Evolutionary conservation across 2,329 filamentous ascomycete genomes (phyloP), one percentile per base, ranked within the genome.

Genomic region (Diaporthe vexans): DNA sequence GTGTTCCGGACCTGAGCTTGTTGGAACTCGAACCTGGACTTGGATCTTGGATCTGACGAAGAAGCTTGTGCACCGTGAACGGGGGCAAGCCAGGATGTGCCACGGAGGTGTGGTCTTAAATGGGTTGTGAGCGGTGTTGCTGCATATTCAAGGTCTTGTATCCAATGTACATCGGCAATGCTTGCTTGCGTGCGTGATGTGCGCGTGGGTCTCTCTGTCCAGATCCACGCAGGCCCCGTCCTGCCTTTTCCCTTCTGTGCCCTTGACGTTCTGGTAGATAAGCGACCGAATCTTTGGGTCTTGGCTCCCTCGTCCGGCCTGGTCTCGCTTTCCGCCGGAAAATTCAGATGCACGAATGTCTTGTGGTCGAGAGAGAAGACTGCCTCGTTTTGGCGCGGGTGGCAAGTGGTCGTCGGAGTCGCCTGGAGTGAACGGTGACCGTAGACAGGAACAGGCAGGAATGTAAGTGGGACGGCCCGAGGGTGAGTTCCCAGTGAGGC

Each of bases 51-150:
- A 59, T n/a, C 21, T 35, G 40, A 51, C 37, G 70, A 43, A 46
- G 17, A 63, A 63, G 43, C 19, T 54, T 59, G 33, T 68, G 48
- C 48, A 54, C 63, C 48, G 46, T 17, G 33, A 63, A 43, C 19
- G 21, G 48, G 35, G n/a, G 43, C 43, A 46, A 70, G 33, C 67
- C 29, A 37, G 40, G 67, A 33, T 68, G 67, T 54, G 33, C 2
- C 57, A 72, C 70, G 57, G 46, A 63, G 70, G 70, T 56, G 46
- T 72, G 57, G 57, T 46, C 24, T 72, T 63, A 72, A 63, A 72
- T 56, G 43, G 29, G 48, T 8, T 40, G 57, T 17, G 70, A 72
- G 57, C 48, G 70, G 33, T 72, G 59, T 26, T 40, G 43, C 61
- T 68, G 63, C 63, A 68, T 46, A 13, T 72, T 37, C 57, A 35